Conservation (phyloP, 2,329 filamentous ascomycete genomes). For the Escovopsis weberi region DNA sequence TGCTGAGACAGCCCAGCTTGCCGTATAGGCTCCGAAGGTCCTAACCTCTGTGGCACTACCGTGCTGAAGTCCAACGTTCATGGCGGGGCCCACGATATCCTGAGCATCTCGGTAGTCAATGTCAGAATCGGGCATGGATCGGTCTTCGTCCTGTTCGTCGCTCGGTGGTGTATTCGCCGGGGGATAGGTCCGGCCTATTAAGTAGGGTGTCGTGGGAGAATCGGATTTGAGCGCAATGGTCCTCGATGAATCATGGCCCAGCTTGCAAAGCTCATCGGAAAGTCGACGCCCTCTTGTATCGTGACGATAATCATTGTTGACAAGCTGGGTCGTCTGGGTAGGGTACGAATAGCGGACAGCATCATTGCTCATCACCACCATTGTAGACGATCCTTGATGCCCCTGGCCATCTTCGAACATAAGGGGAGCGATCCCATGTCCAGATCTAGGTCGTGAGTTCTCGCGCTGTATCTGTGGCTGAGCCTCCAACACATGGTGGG, state of each 20-base stretch:
- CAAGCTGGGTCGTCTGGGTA: too few relatives aligned
- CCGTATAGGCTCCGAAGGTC: constrained; percentile 33
- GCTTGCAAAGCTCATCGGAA: too few relatives aligned
- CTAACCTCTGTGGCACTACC: constrained; percentile 28
- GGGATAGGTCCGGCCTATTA: not conserved
- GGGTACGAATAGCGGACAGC: not conserved
- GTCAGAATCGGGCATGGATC: constrained; percentile 46
- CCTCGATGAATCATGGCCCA: constrained; percentile 1
- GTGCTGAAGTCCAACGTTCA: constrained; percentile 20
- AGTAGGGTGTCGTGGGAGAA: too few relatives aligned
- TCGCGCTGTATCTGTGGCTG: not conserved
- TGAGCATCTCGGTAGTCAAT: constrained; percentile 34
- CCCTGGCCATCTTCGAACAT: not conserved
- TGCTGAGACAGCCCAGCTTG: constrained; percentile 41
- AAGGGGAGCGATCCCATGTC: not conserved
- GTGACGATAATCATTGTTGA: too few relatives aligned
- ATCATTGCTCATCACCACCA: not conserved
- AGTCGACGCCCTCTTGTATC: too few relatives aligned
- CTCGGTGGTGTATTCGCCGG: not conserved
- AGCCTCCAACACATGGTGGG: constrained; percentile 6
- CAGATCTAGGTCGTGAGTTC: not conserved
- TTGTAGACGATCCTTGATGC: not conserved
- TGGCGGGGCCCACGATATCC: constrained; percentile 17
- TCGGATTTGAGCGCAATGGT: constrained; percentile 10
- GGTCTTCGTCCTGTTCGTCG: constrained; percentile 36